These are phyloP conservation scores for Mortierella hygrophila DNA, from an alignment of 192 early-diverging fungal genomes.

Conservation along the genomic window DNA sequence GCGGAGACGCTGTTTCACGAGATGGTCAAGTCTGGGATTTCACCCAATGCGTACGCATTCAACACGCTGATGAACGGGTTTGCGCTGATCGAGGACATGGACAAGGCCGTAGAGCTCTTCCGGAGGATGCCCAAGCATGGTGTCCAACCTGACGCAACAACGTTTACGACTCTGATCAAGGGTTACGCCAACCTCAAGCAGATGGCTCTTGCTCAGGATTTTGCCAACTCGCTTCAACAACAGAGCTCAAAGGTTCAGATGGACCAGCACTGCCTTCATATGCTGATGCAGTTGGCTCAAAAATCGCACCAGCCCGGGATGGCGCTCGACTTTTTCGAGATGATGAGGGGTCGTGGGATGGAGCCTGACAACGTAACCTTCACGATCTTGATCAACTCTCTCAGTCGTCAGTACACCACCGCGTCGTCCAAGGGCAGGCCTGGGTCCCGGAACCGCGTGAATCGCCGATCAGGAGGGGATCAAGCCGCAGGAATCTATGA, in stretches of 20 bases:
- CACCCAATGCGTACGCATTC: slow-evolving; percentile 29
- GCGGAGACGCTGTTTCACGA: slow-evolving; percentile 52
- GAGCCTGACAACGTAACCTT: slow-evolving; percentile 33
- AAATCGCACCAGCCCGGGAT: slow-evolving; percentile 40
- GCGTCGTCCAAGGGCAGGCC: neutral
- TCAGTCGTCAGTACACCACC: slow-evolving; percentile 22
- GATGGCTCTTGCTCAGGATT: slow-evolving; percentile 27
- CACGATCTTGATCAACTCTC: slow-evolving; percentile 39
- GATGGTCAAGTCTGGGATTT: slow-evolving; percentile 47
- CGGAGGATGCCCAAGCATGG: slow-evolving; percentile 54
- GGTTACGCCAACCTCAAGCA: slow-evolving; percentile 42
- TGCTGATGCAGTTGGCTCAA: slow-evolving; percentile 51
- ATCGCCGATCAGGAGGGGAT: neutral
- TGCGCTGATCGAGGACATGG: slow-evolving; percentile 44
- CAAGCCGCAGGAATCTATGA: neutral
- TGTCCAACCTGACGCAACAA: slow-evolving; percentile 35
- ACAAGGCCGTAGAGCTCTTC: slow-evolving; percentile 50
- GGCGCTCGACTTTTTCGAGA: slow-evolving; percentile 52
- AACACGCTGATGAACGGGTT: slow-evolving; percentile 54
- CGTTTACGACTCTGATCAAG: slow-evolving; percentile 51
- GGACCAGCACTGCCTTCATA: slow-evolving; percentile 42
- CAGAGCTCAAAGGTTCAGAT: slow-evolving; percentile 21
- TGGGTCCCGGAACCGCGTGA: neutral
- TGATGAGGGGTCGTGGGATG: slow-evolving; percentile 49
- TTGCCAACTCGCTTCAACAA: slow-evolving; percentile 43